Evolutionary conservation across 176 grass and related monocot species (phyloP).

Genomic region (Oryza officinalis): DNA sequence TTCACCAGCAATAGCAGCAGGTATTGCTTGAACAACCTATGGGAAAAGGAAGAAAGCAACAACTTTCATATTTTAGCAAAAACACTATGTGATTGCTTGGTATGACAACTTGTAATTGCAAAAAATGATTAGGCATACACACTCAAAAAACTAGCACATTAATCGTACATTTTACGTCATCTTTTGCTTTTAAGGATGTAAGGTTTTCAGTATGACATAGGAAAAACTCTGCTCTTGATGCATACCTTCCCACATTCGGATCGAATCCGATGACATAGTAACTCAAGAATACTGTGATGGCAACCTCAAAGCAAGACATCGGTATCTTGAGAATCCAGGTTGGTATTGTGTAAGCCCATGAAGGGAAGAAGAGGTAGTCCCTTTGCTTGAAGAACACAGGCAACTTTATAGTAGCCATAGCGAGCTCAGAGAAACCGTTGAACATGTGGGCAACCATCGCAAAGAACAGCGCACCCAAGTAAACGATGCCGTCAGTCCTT

Average conservation of each 20-base stretch:
- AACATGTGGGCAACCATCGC: constrained; percentile 52
- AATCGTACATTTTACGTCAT: neutral
- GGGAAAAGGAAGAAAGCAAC: neutral
- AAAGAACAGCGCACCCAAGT: constrained; percentile 67
- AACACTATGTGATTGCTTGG: neutral
- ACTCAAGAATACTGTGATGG: constrained; percentile 61
- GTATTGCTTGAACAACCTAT: constrained; percentile 67
- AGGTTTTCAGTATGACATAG: neutral
- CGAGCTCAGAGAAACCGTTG: constrained; percentile 73
- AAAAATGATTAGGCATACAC: neutral
- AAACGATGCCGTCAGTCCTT: constrained; percentile 43
- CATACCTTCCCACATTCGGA: constrained; percentile 63
- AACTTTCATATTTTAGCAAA: neutral
- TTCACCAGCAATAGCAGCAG: constrained; percentile 54
- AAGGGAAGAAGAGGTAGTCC: constrained; percentile 66
- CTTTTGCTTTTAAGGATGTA: neutral
- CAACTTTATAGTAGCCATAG: constrained; percentile 67
- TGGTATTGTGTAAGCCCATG: constrained; percentile 68
- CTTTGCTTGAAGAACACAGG: constrained; percentile 83
- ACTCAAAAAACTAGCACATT: neutral
- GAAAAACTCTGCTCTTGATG: neutral
- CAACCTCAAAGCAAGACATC: constrained; percentile 54
- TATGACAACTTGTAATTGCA: neutral
- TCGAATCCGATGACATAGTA: constrained; percentile 79
- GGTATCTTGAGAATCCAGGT: constrained; percentile 80